phyloP scores from a whole-genome alignment of 2,329 filamentous ascomycete species.

The Fusarium robinianum region DNA sequence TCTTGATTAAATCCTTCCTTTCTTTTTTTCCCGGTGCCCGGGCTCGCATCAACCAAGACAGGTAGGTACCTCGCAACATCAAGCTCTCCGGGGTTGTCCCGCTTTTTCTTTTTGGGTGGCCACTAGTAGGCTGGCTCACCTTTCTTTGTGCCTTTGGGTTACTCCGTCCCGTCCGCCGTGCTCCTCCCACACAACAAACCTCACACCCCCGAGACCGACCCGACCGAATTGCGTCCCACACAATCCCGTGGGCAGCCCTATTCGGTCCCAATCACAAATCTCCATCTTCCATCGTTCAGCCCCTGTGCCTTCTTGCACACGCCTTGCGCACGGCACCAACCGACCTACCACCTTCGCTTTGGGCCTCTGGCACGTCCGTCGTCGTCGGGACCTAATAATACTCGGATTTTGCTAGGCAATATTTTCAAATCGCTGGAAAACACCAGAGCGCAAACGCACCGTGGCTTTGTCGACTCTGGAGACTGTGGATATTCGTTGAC shows the following conservation, averaged over 20 bases:
- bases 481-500: constrained; percentile 23
- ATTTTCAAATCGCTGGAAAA: constrained; percentile 16
- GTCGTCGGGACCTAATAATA: constrained; percentile 30
- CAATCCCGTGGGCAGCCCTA: constrained; percentile 32
- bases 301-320: constrained; percentile 18
- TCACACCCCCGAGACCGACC: constrained; percentile 22
- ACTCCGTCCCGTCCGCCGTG: constrained; percentile 28
- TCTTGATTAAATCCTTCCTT: too few species aligned
- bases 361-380: constrained; percentile 30
- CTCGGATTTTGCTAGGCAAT: too few species aligned
- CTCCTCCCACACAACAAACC: too few species aligned
- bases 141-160: constrained; percentile 13
- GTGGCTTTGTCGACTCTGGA: constrained; percentile 25
- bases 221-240: constrained; percentile 32
- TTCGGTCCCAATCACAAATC: constrained; percentile 32
- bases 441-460: constrained; percentile 15
- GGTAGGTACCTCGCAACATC: too few species aligned
- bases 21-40: too few species aligned
- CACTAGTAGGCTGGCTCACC: too few species aligned
- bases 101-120: constrained; percentile 14
- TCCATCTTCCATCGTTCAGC: constrained; percentile 23
- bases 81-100: not conserved
- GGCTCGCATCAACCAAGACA: too few species aligned
- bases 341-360: constrained; percentile 31
- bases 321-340: constrained; percentile 24